phyloP scores from a whole-genome alignment of 805 yeast species.

The Metschnikowia sp. region DNA sequence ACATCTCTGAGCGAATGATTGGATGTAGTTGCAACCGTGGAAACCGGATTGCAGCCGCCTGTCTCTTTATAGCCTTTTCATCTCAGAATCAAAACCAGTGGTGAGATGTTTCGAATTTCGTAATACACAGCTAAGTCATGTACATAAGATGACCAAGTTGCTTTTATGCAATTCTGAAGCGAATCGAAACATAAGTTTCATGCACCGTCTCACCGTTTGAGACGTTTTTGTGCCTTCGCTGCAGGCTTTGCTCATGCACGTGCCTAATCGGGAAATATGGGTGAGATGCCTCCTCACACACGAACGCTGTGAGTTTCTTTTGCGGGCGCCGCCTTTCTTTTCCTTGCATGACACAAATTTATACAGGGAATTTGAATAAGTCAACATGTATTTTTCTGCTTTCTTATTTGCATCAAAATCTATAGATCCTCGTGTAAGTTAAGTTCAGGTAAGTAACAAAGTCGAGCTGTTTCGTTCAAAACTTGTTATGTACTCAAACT shows the following conservation, averaged over 20 bases:
- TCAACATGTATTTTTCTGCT: no score
- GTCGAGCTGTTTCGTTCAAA: no score
- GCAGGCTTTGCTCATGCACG: neutral
- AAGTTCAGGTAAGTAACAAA: no score
- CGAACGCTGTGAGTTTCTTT: neutral
- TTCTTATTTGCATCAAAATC: no score
- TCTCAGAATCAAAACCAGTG: neutral
- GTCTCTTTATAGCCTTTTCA: constrained; percentile 5
- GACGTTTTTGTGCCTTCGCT: constrained; percentile 1
- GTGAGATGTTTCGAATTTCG: constrained; percentile 2
- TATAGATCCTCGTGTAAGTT: no score
- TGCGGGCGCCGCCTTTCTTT: no score
- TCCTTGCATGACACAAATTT: no score
- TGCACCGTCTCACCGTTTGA: constrained; percentile 2
- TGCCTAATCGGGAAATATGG: constrained; percentile 4
- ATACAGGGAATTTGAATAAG: no score
- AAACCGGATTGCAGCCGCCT: neutral
- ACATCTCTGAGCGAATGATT: constrained; percentile 8
- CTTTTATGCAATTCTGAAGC: neutral
- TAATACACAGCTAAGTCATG: neutral
- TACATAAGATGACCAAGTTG: neutral
- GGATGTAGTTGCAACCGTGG: neutral
- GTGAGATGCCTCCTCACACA: neutral
- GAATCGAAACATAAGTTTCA: constrained; percentile 1
- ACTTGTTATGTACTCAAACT: no score